Evolutionary conservation across 768 basidiomycete species (phyloP).

Genomic region (Mycena alexandri): DNA sequence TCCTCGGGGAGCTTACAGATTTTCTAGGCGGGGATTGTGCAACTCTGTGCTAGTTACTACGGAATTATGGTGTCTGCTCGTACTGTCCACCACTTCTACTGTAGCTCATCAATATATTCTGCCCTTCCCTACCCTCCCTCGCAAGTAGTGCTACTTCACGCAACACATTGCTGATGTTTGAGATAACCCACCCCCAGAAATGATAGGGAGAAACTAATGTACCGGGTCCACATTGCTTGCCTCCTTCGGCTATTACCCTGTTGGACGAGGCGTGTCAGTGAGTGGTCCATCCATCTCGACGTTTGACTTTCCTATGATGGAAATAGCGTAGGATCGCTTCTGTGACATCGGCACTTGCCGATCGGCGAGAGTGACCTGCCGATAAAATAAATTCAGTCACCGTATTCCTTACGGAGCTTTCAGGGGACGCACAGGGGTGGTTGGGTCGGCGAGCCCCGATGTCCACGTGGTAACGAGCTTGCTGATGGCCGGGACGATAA

Average conservation of each 20-base stretch:
- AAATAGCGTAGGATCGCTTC: neutral
- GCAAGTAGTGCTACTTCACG: no score
- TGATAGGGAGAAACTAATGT: slow-evolving; percentile 9
- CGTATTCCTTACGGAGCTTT: slow-evolving; percentile 9
- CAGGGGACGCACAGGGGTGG: slow-evolving; percentile 11
- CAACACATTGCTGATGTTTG: neutral
- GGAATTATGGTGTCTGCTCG: no score
- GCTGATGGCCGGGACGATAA: slow-evolving; percentile 11
- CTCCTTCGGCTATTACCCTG: slow-evolving; percentile 12
- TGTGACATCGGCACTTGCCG: slow-evolving; percentile 6
- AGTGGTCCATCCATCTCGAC: slow-evolving; percentile 4
- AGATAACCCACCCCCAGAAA: slow-evolving; percentile 3
- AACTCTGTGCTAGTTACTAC: no score
- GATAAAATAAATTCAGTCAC: slow-evolving; percentile 9
- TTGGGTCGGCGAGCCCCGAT: slow-evolving; percentile 8
- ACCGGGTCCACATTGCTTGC: slow-evolving; percentile 5
- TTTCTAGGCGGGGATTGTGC: no score
- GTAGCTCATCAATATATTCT: no score
- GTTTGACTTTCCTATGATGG: slow-evolving; percentile 6
- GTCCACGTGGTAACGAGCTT: slow-evolving; percentile 11
- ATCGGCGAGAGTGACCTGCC: slow-evolving; percentile 14
- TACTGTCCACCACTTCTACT: no score
- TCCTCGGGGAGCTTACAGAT: no score
- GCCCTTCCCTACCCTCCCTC: no score
- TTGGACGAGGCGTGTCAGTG: slow-evolving; percentile 8